phyloP scores from a whole-genome alignment of 257 asterid genomes.

The Parsonsia alboflavescens region DNA sequence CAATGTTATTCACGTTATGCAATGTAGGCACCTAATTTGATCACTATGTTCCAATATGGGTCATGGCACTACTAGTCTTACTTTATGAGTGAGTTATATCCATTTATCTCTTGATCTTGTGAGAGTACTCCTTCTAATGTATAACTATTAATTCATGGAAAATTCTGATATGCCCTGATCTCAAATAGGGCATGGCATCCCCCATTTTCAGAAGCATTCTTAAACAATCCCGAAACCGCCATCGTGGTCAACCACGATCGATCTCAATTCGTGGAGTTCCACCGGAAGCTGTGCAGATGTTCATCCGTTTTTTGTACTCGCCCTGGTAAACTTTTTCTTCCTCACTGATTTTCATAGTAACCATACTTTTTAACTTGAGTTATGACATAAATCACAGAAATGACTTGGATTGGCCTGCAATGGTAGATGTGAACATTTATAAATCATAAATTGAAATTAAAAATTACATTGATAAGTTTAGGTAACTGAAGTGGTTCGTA shows the following conservation, averaged over 20 bases:
- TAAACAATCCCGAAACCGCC: conserved; percentile 29
- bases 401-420: background rate
- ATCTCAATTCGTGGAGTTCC: conserved; percentile 71
- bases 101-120: background rate
- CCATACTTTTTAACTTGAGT: background rate
- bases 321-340: conserved; percentile 47
- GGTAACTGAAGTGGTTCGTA: too few species aligned
- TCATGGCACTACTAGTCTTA: background rate
- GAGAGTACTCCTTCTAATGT: background rate
- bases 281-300: conserved; percentile 66
- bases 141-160: background rate
- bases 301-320: conserved; percentile 74
- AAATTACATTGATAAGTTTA: too few species aligned
- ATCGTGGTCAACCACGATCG: conserved; percentile 27
- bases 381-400: background rate
- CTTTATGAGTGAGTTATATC: background rate
- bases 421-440: background rate
- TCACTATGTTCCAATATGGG: background rate
- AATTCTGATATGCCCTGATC: background rate
- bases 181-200: conserved; percentile 64
- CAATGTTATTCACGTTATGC: background rate
- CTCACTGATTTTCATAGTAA: background rate
- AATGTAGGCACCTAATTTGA: background rate
- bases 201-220: conserved; percentile 68
- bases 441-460: too few species aligned